Conservation (phyloP, 2,329 filamentous ascomycete species). For the Aspergillus phoenicis region DNA sequence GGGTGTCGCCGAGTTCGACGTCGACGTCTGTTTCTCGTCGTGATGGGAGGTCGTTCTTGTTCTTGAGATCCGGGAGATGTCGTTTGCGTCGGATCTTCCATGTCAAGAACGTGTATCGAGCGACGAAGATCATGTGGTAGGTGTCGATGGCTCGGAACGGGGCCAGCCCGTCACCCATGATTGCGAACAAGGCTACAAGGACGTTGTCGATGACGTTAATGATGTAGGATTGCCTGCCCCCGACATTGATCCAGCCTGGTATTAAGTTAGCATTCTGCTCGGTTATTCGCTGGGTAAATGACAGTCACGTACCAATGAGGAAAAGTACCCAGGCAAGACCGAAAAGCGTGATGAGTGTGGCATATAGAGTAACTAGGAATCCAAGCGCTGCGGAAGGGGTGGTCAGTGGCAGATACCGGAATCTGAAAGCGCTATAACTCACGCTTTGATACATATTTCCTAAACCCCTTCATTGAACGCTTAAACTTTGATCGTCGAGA, state of each 20-base stretch:
- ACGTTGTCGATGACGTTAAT: slow-evolving; percentile 72
- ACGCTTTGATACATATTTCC: slow-evolving; percentile 74
- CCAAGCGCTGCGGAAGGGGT: slow-evolving; percentile 61
- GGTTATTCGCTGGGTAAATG: not conserved
- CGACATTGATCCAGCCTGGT: slow-evolving; percentile 76
- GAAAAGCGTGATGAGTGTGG: slow-evolving; percentile 78
- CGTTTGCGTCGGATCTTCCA: slow-evolving; percentile 67
- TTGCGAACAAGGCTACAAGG: slow-evolving; percentile 69
- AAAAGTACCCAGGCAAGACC: slow-evolving; percentile 89
- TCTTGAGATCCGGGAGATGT: slow-evolving; percentile 62
- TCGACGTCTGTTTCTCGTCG: slow-evolving; percentile 47
- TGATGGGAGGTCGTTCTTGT: slow-evolving; percentile 69
- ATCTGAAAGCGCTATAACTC: slow-evolving; percentile 10
- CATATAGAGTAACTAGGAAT: slow-evolving; percentile 82
- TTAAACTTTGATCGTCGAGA: slow-evolving; percentile 79
- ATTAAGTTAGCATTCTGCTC: not conserved
- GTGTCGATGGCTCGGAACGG: slow-evolving; percentile 80
- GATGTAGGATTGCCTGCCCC: slow-evolving; percentile 68
- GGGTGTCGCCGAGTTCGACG: slow-evolving; percentile 47
- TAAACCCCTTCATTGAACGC: slow-evolving; percentile 75
- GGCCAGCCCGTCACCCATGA: slow-evolving; percentile 70
- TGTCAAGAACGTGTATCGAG: slow-evolving; percentile 68
- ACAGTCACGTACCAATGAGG: slow-evolving; percentile 64
- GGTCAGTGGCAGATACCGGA: not conserved
- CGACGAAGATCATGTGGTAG: slow-evolving; percentile 84